A percentile compares a stretch with the other conserved stretches of the same genome.
Conservation (phyloP, 106 monocot species). For the Xerophyta viscosa region DNA sequence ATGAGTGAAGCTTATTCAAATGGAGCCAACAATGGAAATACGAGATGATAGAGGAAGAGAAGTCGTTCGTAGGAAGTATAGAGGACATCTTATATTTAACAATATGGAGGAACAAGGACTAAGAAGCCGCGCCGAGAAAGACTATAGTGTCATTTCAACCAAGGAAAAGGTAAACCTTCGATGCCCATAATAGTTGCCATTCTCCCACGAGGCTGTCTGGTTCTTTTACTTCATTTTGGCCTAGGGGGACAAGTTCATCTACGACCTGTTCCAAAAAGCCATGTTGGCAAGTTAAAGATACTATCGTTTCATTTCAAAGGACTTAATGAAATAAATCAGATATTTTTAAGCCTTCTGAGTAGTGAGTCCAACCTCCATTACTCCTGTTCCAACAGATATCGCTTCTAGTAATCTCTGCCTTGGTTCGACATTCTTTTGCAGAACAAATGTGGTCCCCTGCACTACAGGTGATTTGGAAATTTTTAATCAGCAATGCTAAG, state of each 20-base stretch:
- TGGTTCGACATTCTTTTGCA: constrained; percentile 76
- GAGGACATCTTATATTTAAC: too few species aligned
- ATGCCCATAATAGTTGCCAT: constrained; percentile 87
- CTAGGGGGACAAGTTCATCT: constrained; percentile 49
- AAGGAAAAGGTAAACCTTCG: constrained; percentile 48
- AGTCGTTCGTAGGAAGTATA: too few species aligned
- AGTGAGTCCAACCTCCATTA: constrained; percentile 36
- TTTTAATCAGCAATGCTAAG: constrained; percentile 1
- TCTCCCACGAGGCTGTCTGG: constrained; percentile 49
- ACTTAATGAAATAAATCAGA: too few species aligned
- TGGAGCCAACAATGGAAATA: too few species aligned
- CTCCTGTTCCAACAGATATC: constrained; percentile 45
- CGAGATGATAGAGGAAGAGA: too few species aligned
- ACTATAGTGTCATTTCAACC: not conserved
- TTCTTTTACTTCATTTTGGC: constrained; percentile 14
- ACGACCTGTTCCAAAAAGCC: constrained; percentile 29
- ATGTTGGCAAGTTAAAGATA: too few species aligned
- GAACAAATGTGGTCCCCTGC: constrained; percentile 95
- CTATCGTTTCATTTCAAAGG: too few species aligned
- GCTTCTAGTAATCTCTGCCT: constrained; percentile 75
- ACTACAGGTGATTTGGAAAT: constrained; percentile 27
- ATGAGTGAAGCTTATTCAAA: too few species aligned
- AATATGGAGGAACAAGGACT: too few species aligned
- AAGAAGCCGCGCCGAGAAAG: too few species aligned
- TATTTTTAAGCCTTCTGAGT: not conserved